A percentile compares a stretch with the other conserved stretches of the same genome.
phyloP scores from a whole-genome alignment of 805 yeast genomes.

The Hanseniaspora occidentalis region DNA sequence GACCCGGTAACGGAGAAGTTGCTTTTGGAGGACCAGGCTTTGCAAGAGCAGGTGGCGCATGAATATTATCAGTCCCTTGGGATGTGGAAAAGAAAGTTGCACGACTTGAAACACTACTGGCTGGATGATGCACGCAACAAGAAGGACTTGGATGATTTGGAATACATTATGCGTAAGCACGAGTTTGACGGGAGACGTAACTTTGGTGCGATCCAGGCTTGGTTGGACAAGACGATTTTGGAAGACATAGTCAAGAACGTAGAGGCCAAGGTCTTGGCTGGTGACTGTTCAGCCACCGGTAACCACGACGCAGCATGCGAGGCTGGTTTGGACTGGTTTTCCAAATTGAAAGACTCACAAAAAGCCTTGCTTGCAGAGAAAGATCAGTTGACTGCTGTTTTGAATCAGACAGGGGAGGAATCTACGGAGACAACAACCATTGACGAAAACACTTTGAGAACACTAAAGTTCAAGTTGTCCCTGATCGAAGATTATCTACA shows the following conservation, averaged over 20 bases:
- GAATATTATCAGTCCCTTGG: not conserved
- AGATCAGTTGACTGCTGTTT: not conserved
- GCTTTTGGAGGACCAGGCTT: not conserved
- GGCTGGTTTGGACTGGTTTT: not conserved
- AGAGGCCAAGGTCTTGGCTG: not conserved
- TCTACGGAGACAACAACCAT: too few species aligned
- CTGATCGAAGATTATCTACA: conserved; percentile 2
- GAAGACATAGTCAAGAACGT: not conserved
- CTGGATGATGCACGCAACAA: too few species aligned
- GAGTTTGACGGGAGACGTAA: not conserved
- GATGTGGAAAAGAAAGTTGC: not conserved
- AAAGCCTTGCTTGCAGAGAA: not conserved
- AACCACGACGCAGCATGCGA: not conserved
- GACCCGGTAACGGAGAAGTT: not conserved
- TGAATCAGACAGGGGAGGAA: not conserved
- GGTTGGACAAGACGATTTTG: not conserved
- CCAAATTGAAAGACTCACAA: not conserved
- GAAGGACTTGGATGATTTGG: not conserved
- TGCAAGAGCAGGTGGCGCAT: not conserved
- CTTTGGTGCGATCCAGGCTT: not conserved
- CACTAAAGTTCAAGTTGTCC: conserved; percentile 6
- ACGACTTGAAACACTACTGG: not conserved
- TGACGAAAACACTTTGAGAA: not conserved
- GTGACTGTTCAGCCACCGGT: not conserved
- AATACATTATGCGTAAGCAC: not conserved